These are phyloP conservation scores for Fistulifera solaris DNA, from an alignment of 108 stramenopile species.

Conservation along the genomic window DNA sequence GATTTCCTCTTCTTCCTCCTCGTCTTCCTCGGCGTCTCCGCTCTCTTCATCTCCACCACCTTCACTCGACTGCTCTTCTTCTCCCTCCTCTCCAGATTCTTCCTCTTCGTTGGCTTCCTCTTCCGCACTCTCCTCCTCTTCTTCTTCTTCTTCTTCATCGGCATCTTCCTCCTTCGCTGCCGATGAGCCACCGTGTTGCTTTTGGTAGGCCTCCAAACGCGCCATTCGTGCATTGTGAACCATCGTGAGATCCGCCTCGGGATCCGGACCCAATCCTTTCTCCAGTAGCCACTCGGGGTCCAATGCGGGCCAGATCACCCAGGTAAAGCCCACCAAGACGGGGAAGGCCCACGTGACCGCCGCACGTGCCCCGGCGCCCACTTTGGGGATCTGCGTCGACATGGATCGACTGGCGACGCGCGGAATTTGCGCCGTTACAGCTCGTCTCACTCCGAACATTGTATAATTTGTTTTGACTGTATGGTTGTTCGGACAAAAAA, in stretches of 20 bases:
- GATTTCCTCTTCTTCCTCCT: conserved; percentile 7
- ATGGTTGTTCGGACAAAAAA: too few species aligned
- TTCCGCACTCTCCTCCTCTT: conserved; percentile 4
- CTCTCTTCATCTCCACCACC: conserved; percentile 4
- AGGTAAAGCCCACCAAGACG: not conserved
- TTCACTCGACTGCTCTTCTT: conserved; percentile 7
- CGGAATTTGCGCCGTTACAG: too few species aligned
- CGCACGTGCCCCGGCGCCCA: too few species aligned
- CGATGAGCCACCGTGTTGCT: not conserved
- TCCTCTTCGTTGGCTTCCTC: conserved; percentile 7
- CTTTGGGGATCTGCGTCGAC: too few species aligned
- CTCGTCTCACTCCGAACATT: too few species aligned
- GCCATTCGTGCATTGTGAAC: conserved; percentile 3
- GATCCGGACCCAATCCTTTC: not conserved
- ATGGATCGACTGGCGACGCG: too few species aligned
- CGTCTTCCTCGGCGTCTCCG: too few species aligned
- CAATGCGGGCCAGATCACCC: conserved; percentile 6
- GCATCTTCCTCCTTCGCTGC: not conserved
- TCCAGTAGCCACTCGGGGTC: conserved; percentile 1
- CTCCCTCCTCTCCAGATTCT: conserved; percentile 6
- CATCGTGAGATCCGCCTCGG: conserved; percentile 2
- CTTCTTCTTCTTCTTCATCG: conserved; percentile 6
- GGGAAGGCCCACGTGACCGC: conserved; percentile 5
- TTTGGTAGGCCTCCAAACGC: conserved; percentile 6
- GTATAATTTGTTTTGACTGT: too few species aligned